These are phyloP conservation scores for Trypanosoma mega DNA, from an alignment of 208 protist genomes.

Conservation along the genomic window DNA sequence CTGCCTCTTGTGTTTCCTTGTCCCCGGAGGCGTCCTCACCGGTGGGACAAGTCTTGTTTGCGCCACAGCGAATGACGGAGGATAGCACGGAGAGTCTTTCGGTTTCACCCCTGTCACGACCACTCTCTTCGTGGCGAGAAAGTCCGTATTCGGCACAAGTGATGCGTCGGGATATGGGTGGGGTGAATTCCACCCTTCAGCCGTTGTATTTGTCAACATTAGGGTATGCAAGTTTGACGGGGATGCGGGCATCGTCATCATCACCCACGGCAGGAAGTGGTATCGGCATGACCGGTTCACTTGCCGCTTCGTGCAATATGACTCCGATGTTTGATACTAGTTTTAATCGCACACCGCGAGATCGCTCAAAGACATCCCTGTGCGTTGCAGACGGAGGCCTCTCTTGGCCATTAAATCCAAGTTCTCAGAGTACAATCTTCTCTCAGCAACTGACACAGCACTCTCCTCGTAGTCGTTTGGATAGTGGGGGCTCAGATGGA, in stretches of 20 bases:
- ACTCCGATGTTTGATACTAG: neutral
- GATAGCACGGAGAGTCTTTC: slow-evolving; percentile 33
- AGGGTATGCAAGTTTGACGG: too few relatives aligned
- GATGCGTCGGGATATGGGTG: slow-evolving; percentile 15
- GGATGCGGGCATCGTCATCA: neutral
- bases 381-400: too few relatives aligned
- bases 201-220: too few relatives aligned
- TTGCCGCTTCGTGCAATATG: neutral
- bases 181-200: too few relatives aligned
- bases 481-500: too few relatives aligned
- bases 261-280: neutral
- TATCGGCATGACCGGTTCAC: too few relatives aligned
- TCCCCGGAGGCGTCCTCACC: slow-evolving; percentile 3
- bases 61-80: too few relatives aligned
- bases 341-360: neutral
- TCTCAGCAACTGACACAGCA: neutral
- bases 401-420: too few relatives aligned
- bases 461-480: too few relatives aligned
- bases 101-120: slow-evolving; percentile 45
- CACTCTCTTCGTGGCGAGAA: slow-evolving; percentile 24
- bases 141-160: slow-evolving; percentile 18
- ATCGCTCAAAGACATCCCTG: neutral
- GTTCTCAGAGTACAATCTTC: neutral
- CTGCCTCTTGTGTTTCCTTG: slow-evolving; percentile 19
- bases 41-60: too few relatives aligned